Base-by-base conservation (phyloP, 2,329 filamentous ascomycete species). In the Monilinia aucupariae region DNA sequence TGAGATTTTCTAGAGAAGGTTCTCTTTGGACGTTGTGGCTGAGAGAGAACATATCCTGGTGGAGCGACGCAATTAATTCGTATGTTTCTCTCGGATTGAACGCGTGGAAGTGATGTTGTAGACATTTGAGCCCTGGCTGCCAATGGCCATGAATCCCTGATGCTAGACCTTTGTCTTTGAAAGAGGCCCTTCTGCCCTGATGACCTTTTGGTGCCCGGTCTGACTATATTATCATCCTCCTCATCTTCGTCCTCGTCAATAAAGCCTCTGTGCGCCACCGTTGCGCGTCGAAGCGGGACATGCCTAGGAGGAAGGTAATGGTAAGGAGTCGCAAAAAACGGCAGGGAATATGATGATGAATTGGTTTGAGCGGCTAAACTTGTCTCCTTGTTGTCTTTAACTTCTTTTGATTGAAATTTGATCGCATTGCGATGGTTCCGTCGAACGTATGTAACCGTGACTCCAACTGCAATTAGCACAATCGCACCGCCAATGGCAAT, bases 91-190 rank as follows among this genome's bases (percentile, higher is more conserved):
- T 69, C 67, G 4, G 61, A 56, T 32, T 68, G 61, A n/a, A 67
- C 56, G 15, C 47, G 59, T 9, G 51, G 39, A 20, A 64, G 32
- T 3, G 62, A 12, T 66, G 37, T 32, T 51, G 39, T 37, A 63
- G 48, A 39, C 0, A 32, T 52, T 13, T 68, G 66, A 17, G 65
- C 66, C 10, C 60, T 64, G 13, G 67, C 62, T 5, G 62, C 67
- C 22, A 72, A 62, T 20, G 71, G 71, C 71, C 71, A 72, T 2
- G 71, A 72, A n/a, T 71, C 70, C 53, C 69, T 66, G 15, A 69
- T 64, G 17, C 65, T 64, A 2, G 69, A 67, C 25, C 59, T 64
- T 43, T 66, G 65, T 25, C 55, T 64, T 25, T 68, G 65, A 27
- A 69, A 68, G 34, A 65, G 50, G 0, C 39, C 32, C 43, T 61